Evolutionary conservation across 768 basidiomycete species (phyloP), one percentile per base, ranked within the genome.

Genomic region (Scleroderma bovista): DNA sequence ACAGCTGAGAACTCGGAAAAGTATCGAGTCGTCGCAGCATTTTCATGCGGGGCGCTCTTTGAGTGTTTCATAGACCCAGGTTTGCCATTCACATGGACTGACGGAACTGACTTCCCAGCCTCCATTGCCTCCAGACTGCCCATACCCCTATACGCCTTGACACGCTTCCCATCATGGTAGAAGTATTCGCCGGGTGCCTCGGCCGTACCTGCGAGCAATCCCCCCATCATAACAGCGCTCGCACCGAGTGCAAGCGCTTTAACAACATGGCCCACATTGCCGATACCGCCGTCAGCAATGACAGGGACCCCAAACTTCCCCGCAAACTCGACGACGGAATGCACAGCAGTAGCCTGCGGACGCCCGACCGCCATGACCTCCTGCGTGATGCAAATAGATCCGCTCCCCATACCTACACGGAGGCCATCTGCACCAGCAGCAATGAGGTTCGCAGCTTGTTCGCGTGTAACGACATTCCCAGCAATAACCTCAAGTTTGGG

Each of bases 161-260:
- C 93, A 43, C 96, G 86, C 75, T 96, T 96, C 55, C 96, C 96
- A 56, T 97, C 94, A 63, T 98, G 94, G 72, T 95, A 99, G 69
- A 96, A 98, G 75, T 96, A 99, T 72, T 98, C 93, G 59, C 96
- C 96, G 0, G 96, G 96, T 0, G 93, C 92, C 69, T 99, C 95
- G 54, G 91, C 85, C 32, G 96, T 98, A 26, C 95, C 95, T 2
- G 96, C 96, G 23, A 99, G 76, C 43, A 98, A 70, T 9, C 92
- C 86, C 40, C 96, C 96, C 96, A 99, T 97, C 96, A 98, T 98
- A 47, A 98, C 93, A 3, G 93, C 94, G 20, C 86, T 84, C 3
- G 95, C 96, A 46, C 96, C 96, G 13, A 98, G 80, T 1, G 93
- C 75, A 42, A 98, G 74, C 3, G 96, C 96, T 73, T 99, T 99